phyloP scores from a whole-genome alignment of 1,139 yeast species.

The Chernovozyma sophiae-reginae region DNA sequence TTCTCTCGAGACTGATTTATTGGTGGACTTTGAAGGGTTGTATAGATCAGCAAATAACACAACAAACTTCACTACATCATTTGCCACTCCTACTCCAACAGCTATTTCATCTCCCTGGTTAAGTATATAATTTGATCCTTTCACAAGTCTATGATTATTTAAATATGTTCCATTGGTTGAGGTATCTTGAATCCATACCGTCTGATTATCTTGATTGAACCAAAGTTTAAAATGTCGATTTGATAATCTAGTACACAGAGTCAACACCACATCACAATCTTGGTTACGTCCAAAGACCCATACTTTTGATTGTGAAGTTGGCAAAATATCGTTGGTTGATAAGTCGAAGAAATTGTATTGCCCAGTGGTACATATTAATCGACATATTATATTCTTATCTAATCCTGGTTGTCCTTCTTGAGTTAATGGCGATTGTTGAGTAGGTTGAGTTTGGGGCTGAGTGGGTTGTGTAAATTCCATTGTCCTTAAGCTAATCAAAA shows the following conservation, averaged over 20 bases:
- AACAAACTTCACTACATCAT: constrained; percentile 72
- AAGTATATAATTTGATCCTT: constrained; percentile 76
- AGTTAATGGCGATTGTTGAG: constrained; percentile 49
- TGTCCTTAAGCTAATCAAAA: background rate
- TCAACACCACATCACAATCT: constrained; percentile 60
- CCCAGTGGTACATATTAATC: constrained; percentile 67
- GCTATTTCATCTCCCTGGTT: constrained; percentile 91
- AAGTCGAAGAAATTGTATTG: constrained; percentile 47
- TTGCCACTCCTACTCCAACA: constrained; percentile 81
- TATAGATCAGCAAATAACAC: constrained; percentile 52
- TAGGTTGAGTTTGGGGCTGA: constrained; percentile 57
- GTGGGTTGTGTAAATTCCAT: constrained; percentile 44
- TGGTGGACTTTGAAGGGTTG: constrained; percentile 31
- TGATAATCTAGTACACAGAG: constrained; percentile 66
- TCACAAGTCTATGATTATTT: constrained; percentile 68
- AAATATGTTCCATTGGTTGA: constrained; percentile 91
- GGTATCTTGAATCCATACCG: constrained; percentile 62
- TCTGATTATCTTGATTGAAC: constrained; percentile 49
- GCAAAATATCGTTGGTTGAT: constrained; percentile 14
- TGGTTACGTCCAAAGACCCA: constrained; percentile 81
- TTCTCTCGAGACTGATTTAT: constrained; percentile 21
- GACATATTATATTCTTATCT: constrained; percentile 33
- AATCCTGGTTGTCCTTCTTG: constrained; percentile 17
- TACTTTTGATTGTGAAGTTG: constrained; percentile 20
- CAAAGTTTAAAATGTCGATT: constrained; percentile 75